These are phyloP conservation scores for Wickerhamiella kurtzmanii DNA, from an alignment of 805 yeast genomes.

Conservation along the genomic window DNA sequence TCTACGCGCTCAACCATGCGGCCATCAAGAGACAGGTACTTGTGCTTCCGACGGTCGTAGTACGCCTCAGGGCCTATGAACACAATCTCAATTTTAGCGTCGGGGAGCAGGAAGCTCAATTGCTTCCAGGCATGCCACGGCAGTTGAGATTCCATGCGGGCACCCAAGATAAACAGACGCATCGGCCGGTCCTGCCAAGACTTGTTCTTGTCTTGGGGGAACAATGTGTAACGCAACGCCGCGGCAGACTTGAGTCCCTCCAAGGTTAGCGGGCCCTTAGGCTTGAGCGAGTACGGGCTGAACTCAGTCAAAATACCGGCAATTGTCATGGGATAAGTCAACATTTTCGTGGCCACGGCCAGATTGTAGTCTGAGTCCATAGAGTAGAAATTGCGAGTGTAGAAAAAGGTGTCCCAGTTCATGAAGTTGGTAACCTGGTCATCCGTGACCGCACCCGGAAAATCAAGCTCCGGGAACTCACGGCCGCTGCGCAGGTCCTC, in stretches of 20 bases:
- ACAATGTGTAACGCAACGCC: constrained; percentile 79
- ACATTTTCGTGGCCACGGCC: constrained; percentile 89
- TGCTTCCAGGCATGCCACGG: constrained; percentile 97
- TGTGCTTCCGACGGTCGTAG: constrained; percentile 56
- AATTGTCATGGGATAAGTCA: constrained; percentile 84
- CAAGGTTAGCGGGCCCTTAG: constrained; percentile 74
- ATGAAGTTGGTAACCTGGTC: constrained; percentile 64
- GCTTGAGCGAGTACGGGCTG: constrained; percentile 70
- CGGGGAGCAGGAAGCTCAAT: constrained; percentile 72
- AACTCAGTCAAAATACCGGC: constrained; percentile 70
- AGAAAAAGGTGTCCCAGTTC: constrained; percentile 86
- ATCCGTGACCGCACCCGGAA: constrained; percentile 65
- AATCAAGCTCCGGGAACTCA: constrained; percentile 87
- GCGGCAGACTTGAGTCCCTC: constrained; percentile 92
- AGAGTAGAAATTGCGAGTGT: constrained; percentile 82
- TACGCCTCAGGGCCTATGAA: constrained; percentile 89
- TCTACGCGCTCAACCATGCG: constrained; percentile 55
- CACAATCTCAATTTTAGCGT: constrained; percentile 68
- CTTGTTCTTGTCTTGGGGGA: constrained; percentile 50
- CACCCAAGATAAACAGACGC: constrained; percentile 79
- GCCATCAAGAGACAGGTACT: constrained; percentile 41
- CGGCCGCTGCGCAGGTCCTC: constrained; percentile 92
- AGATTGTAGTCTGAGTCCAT: constrained; percentile 95
- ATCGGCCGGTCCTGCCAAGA: constrained; percentile 72
- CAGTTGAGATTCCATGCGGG: constrained; percentile 83